A percentile compares a stretch with the other conserved stretches of the same genome.
These are phyloP conservation scores for Amanita rubescens DNA, from an alignment of 768 basidiomycete species.

Conservation along the genomic window DNA sequence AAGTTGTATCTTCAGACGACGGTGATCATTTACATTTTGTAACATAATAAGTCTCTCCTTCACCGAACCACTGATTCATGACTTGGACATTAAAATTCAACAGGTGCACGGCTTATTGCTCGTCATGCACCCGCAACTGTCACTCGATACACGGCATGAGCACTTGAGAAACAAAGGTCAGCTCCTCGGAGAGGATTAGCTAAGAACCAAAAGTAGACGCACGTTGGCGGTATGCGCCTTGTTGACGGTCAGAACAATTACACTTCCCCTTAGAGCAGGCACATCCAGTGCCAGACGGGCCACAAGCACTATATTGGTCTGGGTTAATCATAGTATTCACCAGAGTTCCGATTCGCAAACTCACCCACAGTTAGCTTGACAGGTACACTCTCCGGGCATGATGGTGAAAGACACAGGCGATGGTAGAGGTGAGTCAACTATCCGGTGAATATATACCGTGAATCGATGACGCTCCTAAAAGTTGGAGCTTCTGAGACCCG, in stretches of 20 bases:
- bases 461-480: neutral
- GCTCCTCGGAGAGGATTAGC: neutral
- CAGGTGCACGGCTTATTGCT: constrained; percentile 29
- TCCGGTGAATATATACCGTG: neutral
- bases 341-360: constrained; percentile 12
- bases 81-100: neutral
- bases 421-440: too few relatives aligned
- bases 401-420: neutral
- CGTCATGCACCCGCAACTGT: constrained; percentile 25
- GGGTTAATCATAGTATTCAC: neutral
- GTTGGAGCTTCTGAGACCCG: too few relatives aligned
- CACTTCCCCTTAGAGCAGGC: constrained; percentile 29
- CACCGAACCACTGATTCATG: neutral
- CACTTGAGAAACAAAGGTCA: constrained; percentile 18
- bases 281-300: constrained; percentile 29
- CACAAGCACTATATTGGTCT: constrained; percentile 25
- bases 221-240: constrained; percentile 32
- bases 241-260: constrained; percentile 26
- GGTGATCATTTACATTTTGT: neutral
- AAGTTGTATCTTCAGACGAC: neutral
- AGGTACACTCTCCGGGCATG: constrained; percentile 25
- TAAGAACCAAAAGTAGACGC: neutral
- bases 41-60: neutral
- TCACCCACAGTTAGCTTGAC: constrained; percentile 21
- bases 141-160: constrained; percentile 19